Base-by-base conservation (phyloP, 1,284 basidiomycete species). In the Fomitiporia mediterranea region DNA sequence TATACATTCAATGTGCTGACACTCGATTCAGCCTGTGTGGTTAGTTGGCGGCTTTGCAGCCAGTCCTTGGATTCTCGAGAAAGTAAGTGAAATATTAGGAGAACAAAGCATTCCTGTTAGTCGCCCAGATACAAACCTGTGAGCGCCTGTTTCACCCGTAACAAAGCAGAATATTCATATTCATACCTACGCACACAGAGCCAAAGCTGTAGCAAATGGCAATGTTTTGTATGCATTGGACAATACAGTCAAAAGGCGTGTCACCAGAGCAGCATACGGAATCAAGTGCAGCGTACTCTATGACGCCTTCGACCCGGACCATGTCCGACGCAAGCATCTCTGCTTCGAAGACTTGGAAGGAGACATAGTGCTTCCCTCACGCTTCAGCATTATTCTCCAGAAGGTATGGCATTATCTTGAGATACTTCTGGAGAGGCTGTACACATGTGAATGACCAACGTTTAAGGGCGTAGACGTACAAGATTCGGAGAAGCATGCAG, bases 131-230 rank as follows among this genome's bases (percentile, higher is more conserved):
- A n/a, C n/a, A n/a, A n/a, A n/a, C n/a, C n/a, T n/a, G n/a, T n/a
- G n/a, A n/a, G n/a, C n/a, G n/a, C n/a, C n/a, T n/a, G n/a, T n/a
- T n/a, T n/a, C n/a, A n/a, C n/a, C n/a, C n/a, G n/a, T n/a, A n/a
- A n/a, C n/a, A n/a, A n/a, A n/a, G n/a, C n/a, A n/a, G n/a, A n/a
- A n/a, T n/a, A n/a, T n/a, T n/a, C n/a, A n/a, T n/a, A n/a, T n/a
- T n/a, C n/a, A n/a, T n/a, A n/a, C n/a, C n/a, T n/a, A 3, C n/a
- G 9, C 3, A 13, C 15, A 19, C 60, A 89, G 86, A 17, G 87
- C 86, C 17, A 89, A 89, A 67, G 86, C 86, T 5, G 87, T 89
- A 4, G 86, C 87, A 28, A 85, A 89, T 62, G 86, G 87, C n/a
- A 86, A 86, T 1, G 81, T 89, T 60, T 84, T 86, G 13, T 89